Percentiles rank a stretch among this genome's conserved stretches.
phyloP scores from a whole-genome alignment of 345 rosid species.

The Eucalyptus pauciflora region DNA sequence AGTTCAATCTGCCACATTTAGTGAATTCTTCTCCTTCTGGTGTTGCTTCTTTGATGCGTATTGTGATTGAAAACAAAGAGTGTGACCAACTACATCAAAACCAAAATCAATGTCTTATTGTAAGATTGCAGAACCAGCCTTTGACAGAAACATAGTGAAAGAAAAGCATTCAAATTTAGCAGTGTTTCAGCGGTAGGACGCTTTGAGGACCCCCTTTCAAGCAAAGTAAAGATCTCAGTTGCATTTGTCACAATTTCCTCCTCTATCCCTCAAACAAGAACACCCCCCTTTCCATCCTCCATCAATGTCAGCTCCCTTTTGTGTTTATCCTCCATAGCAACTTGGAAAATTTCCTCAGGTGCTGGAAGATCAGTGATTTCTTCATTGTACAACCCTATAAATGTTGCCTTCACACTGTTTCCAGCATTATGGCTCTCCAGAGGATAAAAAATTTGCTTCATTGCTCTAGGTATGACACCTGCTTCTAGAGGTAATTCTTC shows the following conservation, averaged over 20 bases:
- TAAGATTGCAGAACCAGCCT: background rate
- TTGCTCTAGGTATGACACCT: constrained; percentile 97
- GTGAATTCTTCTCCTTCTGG: constrained; percentile 97
- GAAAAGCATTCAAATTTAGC: constrained; percentile 22
- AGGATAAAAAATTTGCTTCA: constrained; percentile 87
- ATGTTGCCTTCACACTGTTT: constrained; percentile 92
- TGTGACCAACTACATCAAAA: constrained; percentile 77
- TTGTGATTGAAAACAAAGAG: constrained; percentile 86
- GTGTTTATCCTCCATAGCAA: constrained; percentile 71
- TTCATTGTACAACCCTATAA: constrained; percentile 83
- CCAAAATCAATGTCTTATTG: background rate
- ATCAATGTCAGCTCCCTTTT: constrained; percentile 87
- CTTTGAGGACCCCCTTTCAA: constrained; percentile 94
- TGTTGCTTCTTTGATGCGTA: constrained; percentile 87
- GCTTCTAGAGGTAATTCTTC: constrained; percentile 86
- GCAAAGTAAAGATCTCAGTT: constrained; percentile 71
- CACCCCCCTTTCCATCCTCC: constrained; percentile 99
- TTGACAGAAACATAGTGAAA: background rate
- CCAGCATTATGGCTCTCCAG: constrained; percentile 97
- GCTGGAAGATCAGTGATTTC: constrained; percentile 96
- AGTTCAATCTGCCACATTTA: constrained; percentile 88
- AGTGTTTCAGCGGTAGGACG: constrained; percentile 90
- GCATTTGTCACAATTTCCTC: constrained; percentile 99
- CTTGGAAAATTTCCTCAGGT: constrained; percentile 74
- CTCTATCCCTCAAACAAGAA: constrained; percentile 91